Conservation (phyloP, 2,329 filamentous ascomycete genomes). For the Endothia cerciana region DNA sequence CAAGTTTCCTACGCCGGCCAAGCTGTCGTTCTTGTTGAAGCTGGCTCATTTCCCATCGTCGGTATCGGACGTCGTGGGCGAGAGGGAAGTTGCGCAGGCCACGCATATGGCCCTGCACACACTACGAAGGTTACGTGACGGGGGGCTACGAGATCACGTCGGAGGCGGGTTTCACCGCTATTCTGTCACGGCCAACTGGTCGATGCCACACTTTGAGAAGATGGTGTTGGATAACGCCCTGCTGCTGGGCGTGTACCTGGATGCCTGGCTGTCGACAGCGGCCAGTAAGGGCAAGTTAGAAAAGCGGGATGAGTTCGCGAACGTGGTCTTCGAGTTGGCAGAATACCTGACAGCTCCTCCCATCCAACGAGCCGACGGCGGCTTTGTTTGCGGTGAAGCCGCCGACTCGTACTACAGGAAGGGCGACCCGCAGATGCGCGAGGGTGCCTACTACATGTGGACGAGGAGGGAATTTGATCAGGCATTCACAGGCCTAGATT, state of each 20-base stretch:
- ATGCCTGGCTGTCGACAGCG: constrained; percentile 72
- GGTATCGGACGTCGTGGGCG: constrained; percentile 86
- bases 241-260: constrained; percentile 79
- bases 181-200: constrained; percentile 91
- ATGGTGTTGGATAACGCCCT: constrained; percentile 93
- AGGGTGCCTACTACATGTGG: constrained; percentile 96
- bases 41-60: constrained; percentile 71
- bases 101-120: constrained; percentile 81
- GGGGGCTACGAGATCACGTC: constrained; percentile 60
- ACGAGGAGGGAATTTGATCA: constrained; percentile 83
- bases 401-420: constrained; percentile 79
- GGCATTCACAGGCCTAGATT: constrained; percentile 64
- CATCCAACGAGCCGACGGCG: constrained; percentile 69
- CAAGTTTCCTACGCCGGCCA: constrained; percentile 89
- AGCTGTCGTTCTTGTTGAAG: constrained; percentile 79
- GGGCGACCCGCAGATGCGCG: constrained; percentile 80
- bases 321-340: constrained; percentile 78
- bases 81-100: constrained; percentile 73
- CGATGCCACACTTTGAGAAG: constrained; percentile 94
- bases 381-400: constrained; percentile 86
- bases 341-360: constrained; percentile 80
- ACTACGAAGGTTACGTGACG: constrained; percentile 70
- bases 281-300: constrained; percentile 37
- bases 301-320: constrained; percentile 70
- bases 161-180: constrained; percentile 70